These are phyloP conservation scores for Trichoderma reesei DNA, from an alignment of 495 filamentous ascomycete species.

Conservation along the genomic window DNA sequence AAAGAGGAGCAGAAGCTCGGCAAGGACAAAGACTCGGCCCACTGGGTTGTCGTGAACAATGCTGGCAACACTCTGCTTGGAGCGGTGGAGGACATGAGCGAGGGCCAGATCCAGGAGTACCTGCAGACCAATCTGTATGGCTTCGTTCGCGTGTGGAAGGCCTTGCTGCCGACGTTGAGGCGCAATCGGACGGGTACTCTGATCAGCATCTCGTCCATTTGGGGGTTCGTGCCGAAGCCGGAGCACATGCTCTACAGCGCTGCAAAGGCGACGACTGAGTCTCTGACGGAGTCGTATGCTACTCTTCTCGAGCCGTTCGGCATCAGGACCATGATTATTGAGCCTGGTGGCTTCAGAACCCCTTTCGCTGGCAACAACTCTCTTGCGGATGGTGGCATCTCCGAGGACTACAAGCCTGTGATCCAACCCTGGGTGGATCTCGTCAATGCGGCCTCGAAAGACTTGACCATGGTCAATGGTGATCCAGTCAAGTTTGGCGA, in stretches of 20 bases:
- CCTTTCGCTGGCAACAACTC: slow-evolving; percentile 17
- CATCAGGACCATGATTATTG: slow-evolving; percentile 34
- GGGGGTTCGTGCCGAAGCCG: slow-evolving; percentile 4
- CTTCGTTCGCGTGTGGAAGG: slow-evolving; percentile 31
- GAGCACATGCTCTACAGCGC: slow-evolving; percentile 13
- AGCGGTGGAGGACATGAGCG: slow-evolving; percentile 29
- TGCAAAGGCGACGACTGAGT: not conserved
- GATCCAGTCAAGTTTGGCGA: not conserved
- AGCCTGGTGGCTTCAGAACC: slow-evolving; percentile 40
- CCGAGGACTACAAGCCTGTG: not conserved
- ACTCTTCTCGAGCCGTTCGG: slow-evolving; percentile 34
- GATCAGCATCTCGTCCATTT: slow-evolving; percentile 14
- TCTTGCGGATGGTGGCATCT: not conserved
- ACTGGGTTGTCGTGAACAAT: slow-evolving; percentile 27
- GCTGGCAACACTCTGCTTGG: slow-evolving; percentile 30
- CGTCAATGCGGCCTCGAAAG: not conserved
- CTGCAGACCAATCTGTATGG: slow-evolving; percentile 45
- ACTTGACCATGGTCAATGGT: not conserved
- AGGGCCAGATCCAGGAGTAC: slow-evolving; percentile 25
- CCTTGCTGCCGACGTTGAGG: slow-evolving; percentile 35
- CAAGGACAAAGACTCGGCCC: slow-evolving; percentile 18
- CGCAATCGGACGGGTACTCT: slow-evolving; percentile 14
- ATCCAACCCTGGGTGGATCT: not conserved
- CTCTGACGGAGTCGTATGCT: slow-evolving; percentile 23
- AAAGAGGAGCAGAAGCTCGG: slow-evolving; percentile 14